These are phyloP conservation scores for Spongospora subterranea DNA, from an alignment of 208 protist species.

Conservation along the genomic window DNA sequence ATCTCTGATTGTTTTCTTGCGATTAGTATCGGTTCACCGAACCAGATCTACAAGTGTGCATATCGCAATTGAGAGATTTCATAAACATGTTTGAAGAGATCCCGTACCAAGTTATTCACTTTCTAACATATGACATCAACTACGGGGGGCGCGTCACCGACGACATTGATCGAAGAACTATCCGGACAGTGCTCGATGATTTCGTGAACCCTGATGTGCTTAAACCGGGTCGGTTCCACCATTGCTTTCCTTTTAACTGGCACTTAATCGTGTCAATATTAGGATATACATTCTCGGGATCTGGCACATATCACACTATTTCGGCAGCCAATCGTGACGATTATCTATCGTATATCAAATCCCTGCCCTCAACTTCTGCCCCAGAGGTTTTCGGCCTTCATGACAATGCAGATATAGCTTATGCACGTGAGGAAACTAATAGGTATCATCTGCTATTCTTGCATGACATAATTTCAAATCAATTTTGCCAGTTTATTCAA, in stretches of 20 bases:
- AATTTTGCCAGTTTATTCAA: conserved; percentile 64
- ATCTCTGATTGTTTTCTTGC: conserved; percentile 70
- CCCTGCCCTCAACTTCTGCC: conserved; percentile 64
- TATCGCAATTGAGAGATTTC: conserved; percentile 88
- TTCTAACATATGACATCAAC: conserved; percentile 84
- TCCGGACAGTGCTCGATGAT: conserved; percentile 89
- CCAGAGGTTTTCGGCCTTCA: conserved; percentile 76
- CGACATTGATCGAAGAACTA: conserved; percentile 92
- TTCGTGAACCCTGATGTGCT: conserved; percentile 89
- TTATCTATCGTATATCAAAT: conserved; percentile 65
- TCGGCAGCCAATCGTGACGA: conserved; percentile 58
- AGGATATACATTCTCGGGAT: conserved; percentile 70
- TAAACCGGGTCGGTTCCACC: conserved; percentile 71
- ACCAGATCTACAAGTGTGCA: conserved; percentile 90
- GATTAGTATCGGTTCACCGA: conserved; percentile 97
- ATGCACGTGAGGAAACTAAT: conserved; percentile 67
- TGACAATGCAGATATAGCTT: conserved; percentile 75
- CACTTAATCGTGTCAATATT: background rate
- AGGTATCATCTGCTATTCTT: background rate
- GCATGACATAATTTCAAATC: background rate
- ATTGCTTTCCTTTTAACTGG: background rate
- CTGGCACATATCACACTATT: conserved; percentile 64
- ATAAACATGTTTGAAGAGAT: conserved; percentile 94
- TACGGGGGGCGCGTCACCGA: conserved; percentile 98
- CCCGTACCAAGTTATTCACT: conserved; percentile 94